phyloP scores from a whole-genome alignment of 208 protist species.

The Leishmania braziliensis region DNA sequence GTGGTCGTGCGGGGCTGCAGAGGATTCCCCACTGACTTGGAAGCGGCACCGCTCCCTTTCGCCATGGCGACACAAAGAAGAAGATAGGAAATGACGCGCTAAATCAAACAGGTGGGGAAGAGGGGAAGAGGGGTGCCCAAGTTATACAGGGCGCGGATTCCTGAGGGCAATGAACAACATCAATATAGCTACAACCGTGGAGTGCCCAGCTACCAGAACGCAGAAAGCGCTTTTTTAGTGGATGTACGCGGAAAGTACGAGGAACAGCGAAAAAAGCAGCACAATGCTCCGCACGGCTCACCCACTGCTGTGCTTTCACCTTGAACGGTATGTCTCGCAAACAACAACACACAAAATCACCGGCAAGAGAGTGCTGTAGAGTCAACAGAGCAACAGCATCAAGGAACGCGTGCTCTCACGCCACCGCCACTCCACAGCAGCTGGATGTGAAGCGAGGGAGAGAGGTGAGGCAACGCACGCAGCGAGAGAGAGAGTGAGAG shows the following conservation, averaged over 20 bases:
- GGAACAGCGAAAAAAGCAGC: not conserved
- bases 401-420: not conserved
- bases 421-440: not conserved
- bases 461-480: not conserved
- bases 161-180: not conserved
- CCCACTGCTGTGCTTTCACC: not conserved
- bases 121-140: not conserved
- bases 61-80: conserved; percentile 8
- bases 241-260: not conserved
- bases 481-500: no score
- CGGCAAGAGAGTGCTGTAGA: not conserved
- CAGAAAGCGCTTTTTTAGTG: not conserved
- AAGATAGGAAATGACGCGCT: not conserved
- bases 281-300: not conserved
- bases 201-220: not conserved
- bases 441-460: not conserved
- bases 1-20: conserved; percentile 61
- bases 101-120: not conserved
- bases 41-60: not conserved
- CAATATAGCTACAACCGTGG: not conserved
- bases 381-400: not conserved
- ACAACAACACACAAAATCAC: not conserved
- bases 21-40: conserved; percentile 11
- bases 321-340: not conserved
- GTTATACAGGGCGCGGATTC: not conserved